Base-by-base conservation (phyloP, 2,329 filamentous ascomycete species). In the Piedraia hortae region DNA sequence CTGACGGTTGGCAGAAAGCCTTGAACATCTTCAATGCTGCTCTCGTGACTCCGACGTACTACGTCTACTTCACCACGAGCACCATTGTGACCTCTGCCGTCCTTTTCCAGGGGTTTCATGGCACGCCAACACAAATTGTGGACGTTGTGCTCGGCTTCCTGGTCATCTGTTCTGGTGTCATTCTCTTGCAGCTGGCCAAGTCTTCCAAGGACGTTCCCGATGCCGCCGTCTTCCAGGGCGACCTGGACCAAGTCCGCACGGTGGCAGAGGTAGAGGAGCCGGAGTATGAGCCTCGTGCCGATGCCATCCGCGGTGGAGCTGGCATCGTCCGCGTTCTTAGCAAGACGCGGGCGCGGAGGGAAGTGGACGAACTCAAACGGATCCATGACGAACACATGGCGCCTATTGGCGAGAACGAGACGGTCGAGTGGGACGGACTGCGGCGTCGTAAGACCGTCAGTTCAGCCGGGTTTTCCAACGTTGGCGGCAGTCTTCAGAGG, bases 201-300 rank as follows among this genome's bases (percentile, higher is more conserved):
- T 91, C 82, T 0, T 75, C 85, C 35, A 97, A 93, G 42, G 82
- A 97, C 38, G 82, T 97, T 0, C 85, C 85, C 4, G 85, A 93
- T 41, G 58, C 77, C 0, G 78, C 80, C 14, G 67, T 97, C 17
- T 90, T 97, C 53, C 66, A 67, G 24, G 85, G 82, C 19, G 78
- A 93, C 38, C 58, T 97, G 22, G 73, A 93, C 37, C 82, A 97
- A 53, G 73, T 93, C 24, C 74, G 85, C 14, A 89, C 82, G 14
- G 85, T 93, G 29, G 82, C 75, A 20, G 75, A 91, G 37, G 77
- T 90, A 39, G 77, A 89, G 42, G 78, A 93, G 42, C 72, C 80
- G n/a, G 85, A 97, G 45, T 71, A 72, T 8, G 85, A 97, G 37
- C 85, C 85, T 23, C 88, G 90, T 41, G 85, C 85, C 8, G 85